Evolutionary conservation across 805 yeast genomes (phyloP).

Genomic region (Lachancea thermotolerans): DNA sequence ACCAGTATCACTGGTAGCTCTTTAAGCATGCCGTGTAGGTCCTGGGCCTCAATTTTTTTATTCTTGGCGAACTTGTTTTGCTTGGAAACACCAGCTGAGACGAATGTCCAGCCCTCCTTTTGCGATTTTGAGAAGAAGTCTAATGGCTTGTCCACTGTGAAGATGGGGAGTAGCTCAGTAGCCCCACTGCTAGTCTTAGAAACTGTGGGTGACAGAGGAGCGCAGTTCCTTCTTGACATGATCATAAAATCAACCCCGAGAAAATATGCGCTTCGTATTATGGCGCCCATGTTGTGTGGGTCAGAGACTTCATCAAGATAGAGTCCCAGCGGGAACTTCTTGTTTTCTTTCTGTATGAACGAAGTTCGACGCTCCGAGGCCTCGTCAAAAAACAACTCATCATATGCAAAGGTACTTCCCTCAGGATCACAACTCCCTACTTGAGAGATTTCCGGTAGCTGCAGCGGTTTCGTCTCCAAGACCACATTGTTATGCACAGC

Average conservation of each 20-base stretch:
- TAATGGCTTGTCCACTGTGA: conserved; percentile 50
- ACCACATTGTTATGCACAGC: conserved; percentile 81
- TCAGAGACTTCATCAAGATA: conserved; percentile 76
- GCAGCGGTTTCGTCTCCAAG: conserved; percentile 47
- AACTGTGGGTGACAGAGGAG: conserved; percentile 70
- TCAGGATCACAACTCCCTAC: conserved; percentile 29
- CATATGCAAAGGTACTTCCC: conserved; percentile 8
- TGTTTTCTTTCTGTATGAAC: conserved; percentile 21
- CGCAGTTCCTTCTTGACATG: conserved; percentile 61
- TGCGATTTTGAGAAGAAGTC: conserved; percentile 51
- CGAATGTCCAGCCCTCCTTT: conserved; percentile 56
- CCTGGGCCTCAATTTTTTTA: conserved; percentile 35
- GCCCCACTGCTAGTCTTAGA: conserved; percentile 83
- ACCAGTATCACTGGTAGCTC: conserved; percentile 60
- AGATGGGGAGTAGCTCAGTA: conserved; percentile 62
- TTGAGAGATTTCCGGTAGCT: conserved; percentile 18
- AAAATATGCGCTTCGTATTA: conserved; percentile 70
- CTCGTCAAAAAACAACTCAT: conserved; percentile 10
- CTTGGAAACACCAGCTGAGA: conserved; percentile 48
- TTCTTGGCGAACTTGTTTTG: conserved; percentile 30
- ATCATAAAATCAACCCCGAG: conserved; percentile 78
- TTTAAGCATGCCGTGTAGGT: conserved; percentile 39
- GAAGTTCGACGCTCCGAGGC: conserved; percentile 20
- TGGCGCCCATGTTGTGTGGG: conserved; percentile 84
- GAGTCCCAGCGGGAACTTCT: conserved; percentile 54